Base-by-base conservation (phyloP, 2,329 filamentous ascomycete genomes). In the Ascochyta fabae region DNA sequence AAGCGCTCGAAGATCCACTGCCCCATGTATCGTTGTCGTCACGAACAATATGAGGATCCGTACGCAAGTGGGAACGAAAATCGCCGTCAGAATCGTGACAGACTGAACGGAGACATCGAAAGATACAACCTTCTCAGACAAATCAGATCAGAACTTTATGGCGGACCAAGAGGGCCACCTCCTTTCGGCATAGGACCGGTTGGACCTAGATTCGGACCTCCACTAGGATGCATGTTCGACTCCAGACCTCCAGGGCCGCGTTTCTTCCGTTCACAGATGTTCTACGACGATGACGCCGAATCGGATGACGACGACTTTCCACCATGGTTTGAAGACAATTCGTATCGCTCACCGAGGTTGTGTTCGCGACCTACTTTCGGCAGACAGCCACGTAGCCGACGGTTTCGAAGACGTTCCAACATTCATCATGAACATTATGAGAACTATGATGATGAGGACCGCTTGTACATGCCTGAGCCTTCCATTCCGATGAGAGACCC, bases 51-150 rank as follows among this genome's bases (percentile, higher is more conserved):
- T 1, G 40, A 60, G 7, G 53, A 59, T 26, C 53, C 53, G 7
- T 63, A 58, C 24, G 50, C 51, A 6, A 59, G 53, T 40, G 62
- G 60, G 5, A 48, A 56, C 15, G 60, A 61, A 13, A 65, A 61
- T 24, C 35, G 40, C 23, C 56, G 56, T 15, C 42, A 43, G 5
- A 62, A 60, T 24, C 48, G 45, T 23, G 33, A 51, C n/a, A 41
- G 53, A 16, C 27, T 51, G 15, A 35, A 44, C 12, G 38, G 23
- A 26, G 48, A 57, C 10, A 33, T 53, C 9, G 34, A 40, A 6
- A 31, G 12, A 16, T 22, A 34, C 36, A 26, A 50, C 12, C 6
- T 19, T 13, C 34, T 50, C 13, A 38, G 13, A 33, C 33, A 9
- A 7, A 8, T 34, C 33, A 23, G 23, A 33, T 16, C 16, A 16